phyloP scores from a whole-genome alignment of 2,329 filamentous ascomycete species.

The Didymella arachidicola region DNA sequence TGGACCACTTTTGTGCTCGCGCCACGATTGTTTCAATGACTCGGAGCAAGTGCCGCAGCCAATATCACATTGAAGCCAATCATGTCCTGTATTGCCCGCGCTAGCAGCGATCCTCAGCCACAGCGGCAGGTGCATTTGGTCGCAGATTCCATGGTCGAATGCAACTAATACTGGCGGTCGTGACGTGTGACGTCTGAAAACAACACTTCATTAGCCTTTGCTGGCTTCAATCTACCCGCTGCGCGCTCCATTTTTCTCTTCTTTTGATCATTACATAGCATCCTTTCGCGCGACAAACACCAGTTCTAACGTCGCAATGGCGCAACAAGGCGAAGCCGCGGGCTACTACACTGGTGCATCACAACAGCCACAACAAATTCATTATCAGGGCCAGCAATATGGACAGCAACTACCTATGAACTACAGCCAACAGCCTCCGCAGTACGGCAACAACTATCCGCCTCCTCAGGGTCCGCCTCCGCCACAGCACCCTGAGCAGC shows the following conservation, averaged over 20 bases:
- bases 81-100: not conserved
- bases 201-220: constrained; percentile 22
- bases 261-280: not conserved
- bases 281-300: not conserved
- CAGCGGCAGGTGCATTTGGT: constrained; percentile 17
- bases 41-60: constrained; percentile 1
- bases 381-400: constrained; percentile 38
- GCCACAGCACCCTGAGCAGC: constrained; percentile 31
- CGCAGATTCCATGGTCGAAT: constrained; percentile 13
- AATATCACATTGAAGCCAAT: constrained; percentile 12
- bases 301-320: constrained; percentile 32
- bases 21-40: constrained; percentile 17
- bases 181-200: constrained; percentile 26
- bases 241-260: not conserved
- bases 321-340: constrained; percentile 47
- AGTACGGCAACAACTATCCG: constrained; percentile 44
- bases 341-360: constrained; percentile 49
- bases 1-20: constrained; percentile 7
- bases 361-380: constrained; percentile 33
- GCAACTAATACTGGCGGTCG: constrained; percentile 16
- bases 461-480: constrained; percentile 37
- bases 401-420: constrained; percentile 28
- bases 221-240: constrained; percentile 12
- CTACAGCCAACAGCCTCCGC: constrained; percentile 44
- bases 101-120: constrained; percentile 27